These are phyloP conservation scores for Herpetomonas tarakana DNA, from an alignment of 208 protist genomes.

Conservation along the genomic window DNA sequence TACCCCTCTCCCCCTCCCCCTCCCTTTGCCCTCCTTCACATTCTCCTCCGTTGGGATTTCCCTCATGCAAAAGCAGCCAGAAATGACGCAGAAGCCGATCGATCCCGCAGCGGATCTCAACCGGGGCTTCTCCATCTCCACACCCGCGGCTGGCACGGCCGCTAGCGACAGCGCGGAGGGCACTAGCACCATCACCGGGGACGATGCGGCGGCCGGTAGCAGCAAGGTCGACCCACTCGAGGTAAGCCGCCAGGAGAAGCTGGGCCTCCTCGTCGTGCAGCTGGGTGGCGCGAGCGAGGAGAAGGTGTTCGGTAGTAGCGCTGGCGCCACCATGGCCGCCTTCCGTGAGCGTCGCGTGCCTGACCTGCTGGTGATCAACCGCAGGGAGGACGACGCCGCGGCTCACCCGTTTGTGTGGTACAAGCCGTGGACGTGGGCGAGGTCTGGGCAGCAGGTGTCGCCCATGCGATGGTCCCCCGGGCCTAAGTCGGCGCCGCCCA, in stretches of 20 bases:
- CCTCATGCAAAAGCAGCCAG: neutral
- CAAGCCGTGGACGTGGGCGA: slow-evolving; percentile 75
- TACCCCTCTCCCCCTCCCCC: too few species aligned
- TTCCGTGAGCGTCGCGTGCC: slow-evolving; percentile 16
- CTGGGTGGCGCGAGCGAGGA: slow-evolving; percentile 46
- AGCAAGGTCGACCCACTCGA: slow-evolving; percentile 19
- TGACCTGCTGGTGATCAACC: slow-evolving; percentile 68
- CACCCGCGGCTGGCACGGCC: neutral
- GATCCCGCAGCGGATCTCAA: slow-evolving; percentile 1
- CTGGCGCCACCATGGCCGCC: slow-evolving; percentile 24
- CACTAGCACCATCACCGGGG: neutral
- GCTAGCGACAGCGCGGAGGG: neutral
- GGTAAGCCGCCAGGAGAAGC: slow-evolving; percentile 37
- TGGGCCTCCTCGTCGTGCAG: slow-evolving; percentile 62
- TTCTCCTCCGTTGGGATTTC: too few species aligned
- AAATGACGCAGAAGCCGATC: neutral
- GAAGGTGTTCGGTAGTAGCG: slow-evolving; percentile 41
- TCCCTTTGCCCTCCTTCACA: too few species aligned
- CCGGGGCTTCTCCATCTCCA: neutral
- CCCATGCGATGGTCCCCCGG: slow-evolving; percentile 19
- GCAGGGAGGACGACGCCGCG: slow-evolving; percentile 35
- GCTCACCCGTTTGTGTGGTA: slow-evolving; percentile 48
- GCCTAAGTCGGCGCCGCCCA: neutral
- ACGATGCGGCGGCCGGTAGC: neutral
- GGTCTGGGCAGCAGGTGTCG: slow-evolving; percentile 39